Percentiles rank a stretch among this genome's conserved stretches.
Conservation (phyloP, 176 grass and related monocot genomes). For the Oryza punctata region DNA sequence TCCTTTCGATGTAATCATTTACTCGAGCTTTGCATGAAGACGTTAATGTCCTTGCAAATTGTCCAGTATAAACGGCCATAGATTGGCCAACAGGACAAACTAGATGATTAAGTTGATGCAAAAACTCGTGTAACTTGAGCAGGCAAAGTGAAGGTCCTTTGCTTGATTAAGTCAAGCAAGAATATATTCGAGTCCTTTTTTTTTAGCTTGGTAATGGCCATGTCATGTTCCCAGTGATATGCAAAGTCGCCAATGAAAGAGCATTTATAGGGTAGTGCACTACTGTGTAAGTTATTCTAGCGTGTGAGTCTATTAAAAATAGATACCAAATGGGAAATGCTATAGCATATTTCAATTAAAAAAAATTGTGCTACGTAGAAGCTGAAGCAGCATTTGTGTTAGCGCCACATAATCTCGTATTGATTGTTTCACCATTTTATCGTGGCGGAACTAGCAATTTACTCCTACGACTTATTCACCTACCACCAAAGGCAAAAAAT, state of each 20-base stretch:
- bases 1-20: background rate
- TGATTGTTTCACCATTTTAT: too few species aligned
- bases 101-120: background rate
- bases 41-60: background rate
- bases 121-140: background rate
- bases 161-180: background rate
- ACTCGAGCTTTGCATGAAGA: background rate
- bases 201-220: background rate
- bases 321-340: too few species aligned
- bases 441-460: too few species aligned
- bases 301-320: background rate
- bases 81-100: background rate
- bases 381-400: too few species aligned
- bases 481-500: too few species aligned
- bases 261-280: background rate
- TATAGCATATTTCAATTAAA: too few species aligned
- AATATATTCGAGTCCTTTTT: slow-evolving; percentile 17
- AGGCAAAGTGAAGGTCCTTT: background rate
- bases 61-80: background rate
- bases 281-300: background rate
- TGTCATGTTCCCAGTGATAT: slow-evolving; percentile 14
- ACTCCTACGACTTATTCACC: too few species aligned
- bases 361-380: too few species aligned
- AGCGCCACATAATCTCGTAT: too few species aligned
- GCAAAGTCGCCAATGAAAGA: background rate